Evolutionary conservation across 2,329 filamentous ascomycete genomes (phyloP).

Genomic region (Tolypocladium endophyticum): DNA sequence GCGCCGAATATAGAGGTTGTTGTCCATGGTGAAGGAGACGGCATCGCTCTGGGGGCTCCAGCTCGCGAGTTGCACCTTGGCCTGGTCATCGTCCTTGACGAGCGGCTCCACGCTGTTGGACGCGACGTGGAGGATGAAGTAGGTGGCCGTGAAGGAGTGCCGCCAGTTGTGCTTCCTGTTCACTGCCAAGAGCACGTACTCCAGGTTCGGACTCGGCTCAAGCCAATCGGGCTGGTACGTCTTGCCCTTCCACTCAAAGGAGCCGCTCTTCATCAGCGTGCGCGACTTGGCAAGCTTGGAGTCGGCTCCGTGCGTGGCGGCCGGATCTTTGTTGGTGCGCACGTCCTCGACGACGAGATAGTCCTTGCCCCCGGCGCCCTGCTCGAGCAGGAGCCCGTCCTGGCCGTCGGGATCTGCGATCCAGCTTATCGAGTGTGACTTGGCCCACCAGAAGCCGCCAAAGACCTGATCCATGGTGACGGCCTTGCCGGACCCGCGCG

Average conservation of each 20-base stretch:
- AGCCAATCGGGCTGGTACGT: conserved; percentile 47
- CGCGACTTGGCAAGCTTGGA: conserved; percentile 37
- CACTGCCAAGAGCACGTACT: conserved; percentile 75
- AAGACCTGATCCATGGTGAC: conserved; percentile 65
- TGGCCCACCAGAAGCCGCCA: conserved; percentile 53
- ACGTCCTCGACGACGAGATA: conserved; percentile 86
- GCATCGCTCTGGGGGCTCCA: conserved; percentile 87
- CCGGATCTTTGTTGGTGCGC: conserved; percentile 29
- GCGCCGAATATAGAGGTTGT: conserved; percentile 79
- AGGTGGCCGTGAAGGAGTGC: conserved; percentile 75
- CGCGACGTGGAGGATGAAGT: conserved; percentile 87
- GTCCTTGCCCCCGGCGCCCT: conserved; percentile 50
- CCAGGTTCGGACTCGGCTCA: conserved; percentile 73
- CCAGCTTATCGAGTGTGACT: conserved; percentile 61
- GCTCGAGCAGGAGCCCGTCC: conserved; percentile 78
- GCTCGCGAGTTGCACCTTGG: conserved; percentile 68
- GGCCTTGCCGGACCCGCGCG: conserved; percentile 56
- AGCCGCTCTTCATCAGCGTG: conserved; percentile 62
- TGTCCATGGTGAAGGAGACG: conserved; percentile 79
- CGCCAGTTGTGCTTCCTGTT: conserved; percentile 70
- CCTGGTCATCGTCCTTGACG: conserved; percentile 54
- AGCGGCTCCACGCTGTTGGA: conserved; percentile 69
- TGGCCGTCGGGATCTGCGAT: conserved; percentile 63
- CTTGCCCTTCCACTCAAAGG: conserved; percentile 49
- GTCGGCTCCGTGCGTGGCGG: conserved; percentile 20